Percentiles rank a stretch among this genome's conserved stretches.
These are phyloP conservation scores for Solanum okadae DNA, from an alignment of 257 asterid genomes.

Conservation along the genomic window DNA sequence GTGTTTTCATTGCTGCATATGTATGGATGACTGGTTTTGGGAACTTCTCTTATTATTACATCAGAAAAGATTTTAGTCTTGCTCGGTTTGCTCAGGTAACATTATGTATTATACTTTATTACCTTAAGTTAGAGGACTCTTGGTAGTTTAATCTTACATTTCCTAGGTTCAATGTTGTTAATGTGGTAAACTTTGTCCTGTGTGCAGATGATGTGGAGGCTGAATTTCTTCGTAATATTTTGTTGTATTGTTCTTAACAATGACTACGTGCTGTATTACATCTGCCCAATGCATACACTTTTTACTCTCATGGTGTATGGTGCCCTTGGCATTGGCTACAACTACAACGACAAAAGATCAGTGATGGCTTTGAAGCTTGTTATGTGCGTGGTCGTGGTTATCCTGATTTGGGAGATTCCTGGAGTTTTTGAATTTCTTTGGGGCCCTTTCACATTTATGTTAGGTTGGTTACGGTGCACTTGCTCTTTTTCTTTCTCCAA, in stretches of 20 bases:
- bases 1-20: constrained; percentile 95
- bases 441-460: constrained; percentile 61
- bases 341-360: constrained; percentile 77
- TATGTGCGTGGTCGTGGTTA: constrained; percentile 70
- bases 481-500: background rate
- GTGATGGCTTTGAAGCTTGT: constrained; percentile 68
- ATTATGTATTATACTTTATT: background rate
- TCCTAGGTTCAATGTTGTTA: background rate
- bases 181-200: constrained; percentile 1
- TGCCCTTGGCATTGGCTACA: constrained; percentile 92
- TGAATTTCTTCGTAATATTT: constrained; percentile 84
- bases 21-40: constrained; percentile 99
- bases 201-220: constrained; percentile 99
- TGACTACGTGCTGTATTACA: constrained; percentile 86
- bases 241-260: constrained; percentile 86
- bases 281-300: constrained; percentile 99
- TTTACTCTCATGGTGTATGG: constrained; percentile 98
- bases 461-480: constrained; percentile 42
- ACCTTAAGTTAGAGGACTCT: background rate
- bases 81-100: constrained; percentile 94
- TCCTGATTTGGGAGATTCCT: constrained; percentile 93
- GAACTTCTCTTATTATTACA: constrained; percentile 93
- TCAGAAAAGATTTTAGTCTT: constrained; percentile 85
- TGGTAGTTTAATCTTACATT: background rate
- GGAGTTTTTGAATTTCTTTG: constrained; percentile 85